These are phyloP conservation scores for Cymodocea nodosa DNA, from an alignment of 116 monocot species.

Conservation along the genomic window DNA sequence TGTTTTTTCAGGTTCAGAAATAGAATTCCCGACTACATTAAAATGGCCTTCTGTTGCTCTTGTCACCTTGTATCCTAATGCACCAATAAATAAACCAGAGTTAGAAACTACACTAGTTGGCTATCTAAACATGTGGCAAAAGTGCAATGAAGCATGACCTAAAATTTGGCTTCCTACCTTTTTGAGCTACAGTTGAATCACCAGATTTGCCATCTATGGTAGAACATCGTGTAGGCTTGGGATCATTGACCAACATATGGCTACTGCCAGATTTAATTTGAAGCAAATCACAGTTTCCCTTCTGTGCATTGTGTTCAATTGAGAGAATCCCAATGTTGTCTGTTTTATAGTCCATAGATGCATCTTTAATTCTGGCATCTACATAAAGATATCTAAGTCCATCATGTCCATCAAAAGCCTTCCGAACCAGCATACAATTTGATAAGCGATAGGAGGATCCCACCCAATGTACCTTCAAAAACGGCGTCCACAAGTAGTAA, in stretches of 20 bases:
- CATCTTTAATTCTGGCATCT: not conserved
- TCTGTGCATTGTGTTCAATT: not conserved
- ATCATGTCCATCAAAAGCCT: conserved; percentile 2
- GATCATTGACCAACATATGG: not conserved
- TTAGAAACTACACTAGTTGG: too few relatives aligned
- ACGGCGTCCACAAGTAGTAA: not conserved
- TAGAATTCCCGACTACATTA: not conserved
- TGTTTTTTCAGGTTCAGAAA: not conserved
- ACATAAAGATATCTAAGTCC: conserved; percentile 2
- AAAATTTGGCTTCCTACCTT: too few relatives aligned
- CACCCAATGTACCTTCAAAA: not conserved
- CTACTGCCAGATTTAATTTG: not conserved
- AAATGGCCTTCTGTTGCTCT: not conserved
- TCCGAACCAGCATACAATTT: conserved; percentile 1
- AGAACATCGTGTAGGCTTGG: not conserved
- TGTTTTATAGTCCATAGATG: not conserved
- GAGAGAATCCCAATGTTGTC: not conserved
- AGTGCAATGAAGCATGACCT: too few relatives aligned
- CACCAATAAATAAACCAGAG: not conserved
- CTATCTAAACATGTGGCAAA: too few relatives aligned
- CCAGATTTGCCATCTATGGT: not conserved
- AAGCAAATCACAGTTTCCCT: not conserved
- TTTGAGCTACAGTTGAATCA: not conserved
- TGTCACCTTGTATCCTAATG: too few relatives aligned
- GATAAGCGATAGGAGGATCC: not conserved